These are phyloP conservation scores for Podaxis mareebaensis DNA, from an alignment of 768 basidiomycete genomes.

Conservation along the genomic window DNA sequence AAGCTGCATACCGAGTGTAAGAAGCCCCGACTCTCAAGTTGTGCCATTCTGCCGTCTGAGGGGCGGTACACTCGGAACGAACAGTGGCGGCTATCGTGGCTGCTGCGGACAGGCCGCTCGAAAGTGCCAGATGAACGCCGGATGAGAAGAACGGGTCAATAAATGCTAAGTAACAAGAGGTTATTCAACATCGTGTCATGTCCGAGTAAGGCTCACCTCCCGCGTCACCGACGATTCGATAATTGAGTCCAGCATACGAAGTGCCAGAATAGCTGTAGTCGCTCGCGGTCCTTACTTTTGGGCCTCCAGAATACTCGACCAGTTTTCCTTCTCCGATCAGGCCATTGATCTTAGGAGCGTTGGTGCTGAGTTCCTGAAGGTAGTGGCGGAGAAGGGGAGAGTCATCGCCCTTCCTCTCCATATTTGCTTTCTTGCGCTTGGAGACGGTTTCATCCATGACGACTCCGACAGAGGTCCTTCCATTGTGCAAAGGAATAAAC, in stretches of 20 bases:
- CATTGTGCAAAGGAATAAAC: constrained; percentile 49
- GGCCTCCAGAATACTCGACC: constrained; percentile 24
- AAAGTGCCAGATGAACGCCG: constrained; percentile 36
- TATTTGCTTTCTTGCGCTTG: constrained; percentile 22
- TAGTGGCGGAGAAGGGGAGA: constrained; percentile 33
- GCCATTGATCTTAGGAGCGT: constrained; percentile 34
- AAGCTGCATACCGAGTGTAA: constrained; percentile 32
- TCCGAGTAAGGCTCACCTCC: constrained; percentile 21
- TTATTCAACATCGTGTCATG: not conserved
- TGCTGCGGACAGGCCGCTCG: constrained; percentile 35
- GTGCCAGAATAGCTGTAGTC: constrained; percentile 36
- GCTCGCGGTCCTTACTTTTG: constrained; percentile 27
- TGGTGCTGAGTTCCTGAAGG: constrained; percentile 29
- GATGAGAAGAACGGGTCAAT: constrained; percentile 31
- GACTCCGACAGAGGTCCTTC: constrained; percentile 44
- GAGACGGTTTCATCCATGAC: constrained; percentile 34
- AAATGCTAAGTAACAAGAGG: constrained; percentile 20
- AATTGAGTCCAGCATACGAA: constrained; percentile 31
- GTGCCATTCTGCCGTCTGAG: constrained; percentile 32
- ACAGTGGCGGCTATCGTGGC: constrained; percentile 34
- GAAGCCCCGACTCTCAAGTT: constrained; percentile 31
- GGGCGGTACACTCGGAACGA: constrained; percentile 30
- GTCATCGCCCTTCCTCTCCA: constrained; percentile 16
- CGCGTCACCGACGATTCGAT: constrained; percentile 33
- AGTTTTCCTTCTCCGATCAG: constrained; percentile 28